A percentile compares a stretch with the other conserved stretches of the same genome.
Evolutionary conservation across 441 rosid species (phyloP).

Genomic region (Bocquillonia castaneifolia): DNA sequence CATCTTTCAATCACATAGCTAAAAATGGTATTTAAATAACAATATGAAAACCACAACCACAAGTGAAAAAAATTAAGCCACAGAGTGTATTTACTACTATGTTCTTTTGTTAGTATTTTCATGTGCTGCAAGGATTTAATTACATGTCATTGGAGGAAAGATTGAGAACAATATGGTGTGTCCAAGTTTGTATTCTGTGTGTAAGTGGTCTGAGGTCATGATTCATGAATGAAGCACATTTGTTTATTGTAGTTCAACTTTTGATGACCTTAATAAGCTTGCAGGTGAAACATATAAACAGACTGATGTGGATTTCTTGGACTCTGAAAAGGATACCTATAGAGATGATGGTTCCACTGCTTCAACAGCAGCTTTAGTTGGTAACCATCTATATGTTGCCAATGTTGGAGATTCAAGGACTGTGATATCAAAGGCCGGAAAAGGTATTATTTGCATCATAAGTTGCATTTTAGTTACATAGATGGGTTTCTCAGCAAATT

Average conservation of each 20-base stretch:
- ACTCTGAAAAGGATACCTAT: slow-evolving; percentile 76
- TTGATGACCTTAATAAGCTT: slow-evolving; percentile 22
- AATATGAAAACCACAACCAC: too few species aligned
- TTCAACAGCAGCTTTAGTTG: slow-evolving; percentile 86
- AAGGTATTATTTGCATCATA: slow-evolving; percentile 44
- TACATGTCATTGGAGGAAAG: too few species aligned
- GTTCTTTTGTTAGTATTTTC: too few species aligned
- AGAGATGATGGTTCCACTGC: slow-evolving; percentile 99
- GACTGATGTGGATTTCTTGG: slow-evolving; percentile 78
- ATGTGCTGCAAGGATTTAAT: too few species aligned
- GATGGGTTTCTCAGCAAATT: not conserved
- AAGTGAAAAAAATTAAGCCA: too few species aligned
- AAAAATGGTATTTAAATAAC: too few species aligned
- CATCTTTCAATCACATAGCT: too few species aligned
- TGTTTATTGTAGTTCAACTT: slow-evolving; percentile 1
- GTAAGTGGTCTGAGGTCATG: too few species aligned
- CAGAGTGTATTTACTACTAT: too few species aligned
- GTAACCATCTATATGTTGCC: slow-evolving; percentile 91
- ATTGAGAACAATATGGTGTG: too few species aligned
- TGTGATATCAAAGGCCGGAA: slow-evolving; percentile 80
- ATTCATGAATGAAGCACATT: too few species aligned
- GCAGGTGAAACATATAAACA: slow-evolving; percentile 87
- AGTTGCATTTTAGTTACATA: not conserved
- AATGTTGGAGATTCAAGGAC: slow-evolving; percentile 98
- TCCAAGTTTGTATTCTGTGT: too few species aligned